Conservation (phyloP, 257 asterid genomes). For the Lithospermum erythrorhizon region DNA sequence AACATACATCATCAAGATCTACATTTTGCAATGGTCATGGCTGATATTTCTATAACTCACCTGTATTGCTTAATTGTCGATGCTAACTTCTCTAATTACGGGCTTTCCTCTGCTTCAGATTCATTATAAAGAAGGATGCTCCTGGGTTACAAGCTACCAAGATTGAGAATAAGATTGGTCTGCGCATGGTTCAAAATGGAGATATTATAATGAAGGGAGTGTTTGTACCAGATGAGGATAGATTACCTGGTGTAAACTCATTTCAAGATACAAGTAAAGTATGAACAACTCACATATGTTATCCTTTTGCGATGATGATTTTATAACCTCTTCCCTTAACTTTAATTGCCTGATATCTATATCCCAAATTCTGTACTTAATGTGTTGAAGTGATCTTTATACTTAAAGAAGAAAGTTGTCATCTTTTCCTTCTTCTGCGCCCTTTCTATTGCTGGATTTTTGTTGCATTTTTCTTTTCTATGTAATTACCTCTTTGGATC, state of each 20-base stretch:
- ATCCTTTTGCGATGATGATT: not conserved
- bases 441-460: not conserved
- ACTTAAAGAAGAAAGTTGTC: not conserved
- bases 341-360: not conserved
- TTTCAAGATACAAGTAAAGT: constrained; percentile 95
- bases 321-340: too few species aligned
- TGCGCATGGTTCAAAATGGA: constrained; percentile 89
- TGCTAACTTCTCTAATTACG: constrained; percentile 6
- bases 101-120: constrained; percentile 39
- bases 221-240: constrained; percentile 89
- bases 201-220: constrained; percentile 69
- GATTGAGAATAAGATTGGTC: constrained; percentile 86
- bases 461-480: not conserved
- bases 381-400: not conserved
- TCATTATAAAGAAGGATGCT: constrained; percentile 65
- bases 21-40: not conserved
- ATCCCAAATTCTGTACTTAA: not conserved
- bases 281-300: not conserved
- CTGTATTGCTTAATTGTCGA: not conserved
- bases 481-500: not conserved
- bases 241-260: constrained; percentile 78
- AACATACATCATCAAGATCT: not conserved
- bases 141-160: constrained; percentile 91
- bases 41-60: not conserved
- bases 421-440: not conserved